A percentile compares a stretch with the other conserved stretches of the same genome.
Evolutionary conservation across 106 monocot species (phyloP).

Genomic region (Allium sativum): DNA sequence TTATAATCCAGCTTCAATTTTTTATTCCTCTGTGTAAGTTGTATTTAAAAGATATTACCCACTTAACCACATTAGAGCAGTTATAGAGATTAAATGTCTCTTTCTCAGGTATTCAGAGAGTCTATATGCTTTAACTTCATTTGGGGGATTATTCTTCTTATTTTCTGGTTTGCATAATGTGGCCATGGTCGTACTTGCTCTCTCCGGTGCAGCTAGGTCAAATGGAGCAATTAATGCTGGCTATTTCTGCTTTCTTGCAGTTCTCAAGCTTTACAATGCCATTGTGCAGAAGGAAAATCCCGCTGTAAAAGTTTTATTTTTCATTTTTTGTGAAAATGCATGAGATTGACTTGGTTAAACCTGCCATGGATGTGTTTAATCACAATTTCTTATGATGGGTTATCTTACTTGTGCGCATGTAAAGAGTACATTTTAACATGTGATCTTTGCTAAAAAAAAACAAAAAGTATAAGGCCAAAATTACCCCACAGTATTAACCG

Average conservation of each 20-base stretch:
- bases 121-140: conserved; percentile 54
- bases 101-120: conserved; percentile 67
- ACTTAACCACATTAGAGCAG: not conserved
- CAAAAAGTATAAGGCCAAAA: no score
- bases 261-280: conserved; percentile 34
- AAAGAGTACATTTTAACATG: no score
- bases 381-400: no score
- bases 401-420: no score
- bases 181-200: conserved; percentile 45
- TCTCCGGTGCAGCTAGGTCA: conserved; percentile 64
- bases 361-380: no score
- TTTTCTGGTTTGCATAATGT: conserved; percentile 48
- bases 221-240: conserved; percentile 77
- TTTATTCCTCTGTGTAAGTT: conserved; percentile 67
- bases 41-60: not conserved
- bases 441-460: no score
- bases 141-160: conserved; percentile 56
- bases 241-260: conserved; percentile 54
- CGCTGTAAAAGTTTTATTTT: no score
- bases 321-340: no score
- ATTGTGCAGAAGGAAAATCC: conserved; percentile 24
- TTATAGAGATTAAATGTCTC: conserved; percentile 8
- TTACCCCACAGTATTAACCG: no score
- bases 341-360: no score
- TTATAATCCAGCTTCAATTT: conserved; percentile 70